Evolutionary conservation across 176 grass and related monocot genomes (phyloP), one percentile per base, ranked within the genome.

Genomic region (Musa itinerans): DNA sequence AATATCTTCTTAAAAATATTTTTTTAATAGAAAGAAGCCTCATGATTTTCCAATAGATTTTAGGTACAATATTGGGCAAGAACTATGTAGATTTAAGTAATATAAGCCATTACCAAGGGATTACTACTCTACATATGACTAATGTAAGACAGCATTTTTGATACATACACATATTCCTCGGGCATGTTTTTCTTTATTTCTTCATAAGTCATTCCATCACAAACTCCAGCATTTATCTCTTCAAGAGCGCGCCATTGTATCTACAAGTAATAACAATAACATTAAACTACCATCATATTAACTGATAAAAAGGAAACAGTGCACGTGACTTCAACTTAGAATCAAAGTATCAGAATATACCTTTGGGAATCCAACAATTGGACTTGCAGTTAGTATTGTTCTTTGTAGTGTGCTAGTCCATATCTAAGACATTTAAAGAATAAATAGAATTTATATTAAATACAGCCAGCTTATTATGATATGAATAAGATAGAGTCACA

Each of bases 391-490:
- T 86, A 93, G 83, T 84, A 98, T 91, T 61, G 94, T 81, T 86
- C 94, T 98, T 76, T 98, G 90, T 22, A 98, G 94, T 80, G 94
- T 98, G 80, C 94, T 98, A 84, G 94, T 98, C 94, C 94, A 98
- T 85, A 98, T 89, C 94, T 98, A 77, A 69, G 83, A 26, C 63
- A 80, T 54, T 73, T 16, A n/a, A 81, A 12, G 66, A 24, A 57
- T 23, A 80, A 8, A 84, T 64, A 71, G 34, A 50, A 10, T 24
- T 23, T 55, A 19, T 3, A 76, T 71, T 25, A 72, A 43, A 43
- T 43, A 43, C 34, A 43, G 4, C 4, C 34, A 43, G 0, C 34
- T 43, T 43, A 43, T 43, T 43, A 43, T 43, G 34, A 43, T 6
- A 43, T 43, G 34, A 43, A 58, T 48, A 61, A 48, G 43, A 16